Evolutionary conservation across 768 basidiomycete genomes (phyloP).

Genomic region (Pleurotus tuber-regium): DNA sequence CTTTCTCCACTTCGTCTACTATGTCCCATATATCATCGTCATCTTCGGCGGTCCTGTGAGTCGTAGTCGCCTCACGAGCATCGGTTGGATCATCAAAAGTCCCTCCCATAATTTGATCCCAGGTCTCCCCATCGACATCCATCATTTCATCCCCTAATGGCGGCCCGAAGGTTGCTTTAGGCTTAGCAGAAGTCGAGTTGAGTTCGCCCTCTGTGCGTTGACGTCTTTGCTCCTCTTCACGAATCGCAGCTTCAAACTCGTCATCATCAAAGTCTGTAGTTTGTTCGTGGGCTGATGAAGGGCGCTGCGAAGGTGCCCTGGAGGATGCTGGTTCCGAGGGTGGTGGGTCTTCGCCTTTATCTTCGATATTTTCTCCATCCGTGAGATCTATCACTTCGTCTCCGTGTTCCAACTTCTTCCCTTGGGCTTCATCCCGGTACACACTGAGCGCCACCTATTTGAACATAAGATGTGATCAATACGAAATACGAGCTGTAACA

Average conservation of each 20-base stretch:
- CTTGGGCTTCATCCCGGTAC: slow-evolving; percentile 70
- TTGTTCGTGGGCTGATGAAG: slow-evolving; percentile 35
- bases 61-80: neutral
- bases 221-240: slow-evolving; percentile 38
- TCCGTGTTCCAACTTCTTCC: slow-evolving; percentile 17
- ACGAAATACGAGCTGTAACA: slow-evolving; percentile 20
- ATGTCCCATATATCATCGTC: slow-evolving; percentile 77
- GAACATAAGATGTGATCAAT: slow-evolving; percentile 10
- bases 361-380: slow-evolving; percentile 24
- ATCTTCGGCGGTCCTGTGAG: slow-evolving; percentile 16
- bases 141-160: slow-evolving; percentile 15
- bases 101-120: slow-evolving; percentile 39
- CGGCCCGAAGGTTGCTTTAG: slow-evolving; percentile 4
- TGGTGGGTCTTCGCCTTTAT: slow-evolving; percentile 16
- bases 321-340: slow-evolving; percentile 27
- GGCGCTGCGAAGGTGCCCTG: slow-evolving; percentile 30
- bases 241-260: slow-evolving; percentile 50
- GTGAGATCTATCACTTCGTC: slow-evolving; percentile 22
- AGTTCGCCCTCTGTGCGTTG: slow-evolving; percentile 11
- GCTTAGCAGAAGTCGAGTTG: neutral
- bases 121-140: slow-evolving; percentile 49
- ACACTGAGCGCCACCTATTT: slow-evolving; percentile 65
- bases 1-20: slow-evolving; percentile 51
- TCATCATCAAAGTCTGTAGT: slow-evolving; percentile 27
- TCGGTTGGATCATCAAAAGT: slow-evolving; percentile 10